phyloP scores from a whole-genome alignment of 1,139 yeast genomes.

The Pichia norvegensis region DNA sequence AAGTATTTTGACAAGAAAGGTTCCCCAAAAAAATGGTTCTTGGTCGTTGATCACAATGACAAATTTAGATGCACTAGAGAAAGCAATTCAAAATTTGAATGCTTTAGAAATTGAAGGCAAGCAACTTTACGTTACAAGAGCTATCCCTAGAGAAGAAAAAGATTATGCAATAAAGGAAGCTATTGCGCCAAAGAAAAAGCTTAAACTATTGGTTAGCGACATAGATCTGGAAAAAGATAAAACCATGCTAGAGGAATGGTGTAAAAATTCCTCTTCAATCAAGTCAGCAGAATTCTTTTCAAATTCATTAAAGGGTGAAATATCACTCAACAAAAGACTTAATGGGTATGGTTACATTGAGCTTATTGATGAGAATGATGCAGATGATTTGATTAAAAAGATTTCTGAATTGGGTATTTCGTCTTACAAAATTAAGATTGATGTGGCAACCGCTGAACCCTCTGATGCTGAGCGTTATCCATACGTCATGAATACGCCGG shows the following conservation, averaged over 20 bases:
- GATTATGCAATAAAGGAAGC: slow-evolving; percentile 19
- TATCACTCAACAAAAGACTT: slow-evolving; percentile 9
- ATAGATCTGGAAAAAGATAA: slow-evolving; percentile 19
- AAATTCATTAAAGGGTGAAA: slow-evolving; percentile 11
- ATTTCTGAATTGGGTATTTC: slow-evolving; percentile 17
- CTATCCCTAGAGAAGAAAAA: slow-evolving; percentile 27
- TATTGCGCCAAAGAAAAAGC: slow-evolving; percentile 14
- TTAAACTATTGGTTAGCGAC: slow-evolving; percentile 23
- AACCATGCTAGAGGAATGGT: slow-evolving; percentile 19
- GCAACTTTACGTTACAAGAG: slow-evolving; percentile 27
- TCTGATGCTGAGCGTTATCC: slow-evolving; percentile 13
- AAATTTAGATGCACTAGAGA: slow-evolving; percentile 24
- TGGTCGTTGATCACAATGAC: slow-evolving; percentile 42
- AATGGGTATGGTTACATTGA: slow-evolving; percentile 27
- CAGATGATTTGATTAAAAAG: slow-evolving; percentile 19
- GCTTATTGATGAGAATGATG: slow-evolving; percentile 20
- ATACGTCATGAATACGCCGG: slow-evolving; percentile 5
- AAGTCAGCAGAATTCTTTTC: slow-evolving; percentile 24
- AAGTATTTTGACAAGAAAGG: slow-evolving; percentile 34
- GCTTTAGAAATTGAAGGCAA: slow-evolving; percentile 24
- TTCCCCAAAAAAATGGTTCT: slow-evolving; percentile 31
- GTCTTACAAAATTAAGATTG: slow-evolving; percentile 25
- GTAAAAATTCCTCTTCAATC: slow-evolving; percentile 20
- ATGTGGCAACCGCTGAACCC: slow-evolving; percentile 14
- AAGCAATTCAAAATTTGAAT: slow-evolving; percentile 24